Conservation (phyloP, 768 basidiomycete species). For the Suillus clintonianus region DNA sequence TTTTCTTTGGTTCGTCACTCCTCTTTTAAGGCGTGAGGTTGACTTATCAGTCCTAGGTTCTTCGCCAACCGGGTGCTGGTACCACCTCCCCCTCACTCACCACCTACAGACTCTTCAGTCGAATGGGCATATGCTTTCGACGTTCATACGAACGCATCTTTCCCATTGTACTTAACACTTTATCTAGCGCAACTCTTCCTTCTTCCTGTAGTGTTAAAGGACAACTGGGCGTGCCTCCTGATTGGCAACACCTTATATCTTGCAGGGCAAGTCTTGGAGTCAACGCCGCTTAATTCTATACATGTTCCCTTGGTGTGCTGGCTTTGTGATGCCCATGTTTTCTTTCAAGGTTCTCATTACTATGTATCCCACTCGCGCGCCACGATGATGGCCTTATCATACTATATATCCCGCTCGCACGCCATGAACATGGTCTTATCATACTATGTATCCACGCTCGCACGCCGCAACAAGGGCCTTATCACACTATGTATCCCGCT, state of each 20-base stretch:
- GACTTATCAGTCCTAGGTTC: constrained; percentile 45
- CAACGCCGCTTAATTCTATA: background rate
- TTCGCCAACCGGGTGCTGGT: constrained; percentile 72
- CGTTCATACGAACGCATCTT: constrained; percentile 96
- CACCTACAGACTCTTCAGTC: constrained; percentile 68
- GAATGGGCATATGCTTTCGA: constrained; percentile 98
- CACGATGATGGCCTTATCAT: too few species aligned
- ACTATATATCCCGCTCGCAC: too few species aligned
- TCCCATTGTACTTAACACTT: constrained; percentile 87
- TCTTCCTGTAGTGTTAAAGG: constrained; percentile 76
- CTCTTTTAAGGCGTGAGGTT: constrained; percentile 12
- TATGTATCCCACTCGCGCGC: too few species aligned
- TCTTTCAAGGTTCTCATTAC: too few species aligned
- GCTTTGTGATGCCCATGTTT: too few species aligned
- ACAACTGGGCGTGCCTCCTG: constrained; percentile 93
- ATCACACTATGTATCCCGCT: too few species aligned
- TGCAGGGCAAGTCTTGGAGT: constrained; percentile 56
- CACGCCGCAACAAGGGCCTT: too few species aligned
- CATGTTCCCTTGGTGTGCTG: too few species aligned
- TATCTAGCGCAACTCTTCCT: constrained; percentile 89
- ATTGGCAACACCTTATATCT: constrained; percentile 82
- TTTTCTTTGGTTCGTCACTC: constrained; percentile 61
- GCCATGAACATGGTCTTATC: too few species aligned
- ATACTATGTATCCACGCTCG: too few species aligned
- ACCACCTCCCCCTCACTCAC: constrained; percentile 71